Percentiles rank a stretch among this genome's conserved stretches.
Evolutionary conservation across 768 basidiomycete genomes (phyloP).

Genomic region (Mycena pura): DNA sequence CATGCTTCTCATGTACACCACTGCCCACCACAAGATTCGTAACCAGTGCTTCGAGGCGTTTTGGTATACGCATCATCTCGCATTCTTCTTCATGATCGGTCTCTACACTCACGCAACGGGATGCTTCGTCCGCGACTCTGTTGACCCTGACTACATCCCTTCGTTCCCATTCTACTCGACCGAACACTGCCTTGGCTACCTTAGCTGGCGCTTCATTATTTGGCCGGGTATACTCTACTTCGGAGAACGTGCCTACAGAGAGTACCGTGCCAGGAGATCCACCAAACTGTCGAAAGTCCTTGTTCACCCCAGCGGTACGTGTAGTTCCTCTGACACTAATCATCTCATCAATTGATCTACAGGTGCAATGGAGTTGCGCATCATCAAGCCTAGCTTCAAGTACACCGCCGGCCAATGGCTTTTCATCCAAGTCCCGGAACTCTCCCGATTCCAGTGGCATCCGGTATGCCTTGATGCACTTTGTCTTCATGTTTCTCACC

Average conservation of each 20-base stretch:
- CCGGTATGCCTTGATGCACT: slow-evolving; percentile 67
- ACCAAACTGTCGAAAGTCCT: slow-evolving; percentile 87
- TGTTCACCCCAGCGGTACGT: slow-evolving; percentile 84
- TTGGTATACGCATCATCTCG: slow-evolving; percentile 96
- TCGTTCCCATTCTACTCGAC: slow-evolving; percentile 90
- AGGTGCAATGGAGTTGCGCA: slow-evolving; percentile 94
- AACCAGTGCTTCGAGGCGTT: slow-evolving; percentile 93
- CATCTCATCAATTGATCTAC: slow-evolving; percentile 19
- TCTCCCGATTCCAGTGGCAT: slow-evolving; percentile 90
- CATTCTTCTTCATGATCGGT: slow-evolving; percentile 93
- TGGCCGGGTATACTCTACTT: slow-evolving; percentile 94
- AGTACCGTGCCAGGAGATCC: slow-evolving; percentile 77
- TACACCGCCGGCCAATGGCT: slow-evolving; percentile 94
- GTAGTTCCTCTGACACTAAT: slow-evolving; percentile 1
- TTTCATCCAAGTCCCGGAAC: slow-evolving; percentile 86
- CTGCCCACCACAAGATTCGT: slow-evolving; percentile 89
- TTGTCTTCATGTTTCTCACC: slow-evolving; percentile 1
- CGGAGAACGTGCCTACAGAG: slow-evolving; percentile 83
- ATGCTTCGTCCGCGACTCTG: slow-evolving; percentile 92
- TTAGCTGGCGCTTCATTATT: slow-evolving; percentile 89
- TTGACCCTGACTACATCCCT: slow-evolving; percentile 68
- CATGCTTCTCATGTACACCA: slow-evolving; percentile 93
- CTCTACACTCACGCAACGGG: slow-evolving; percentile 92
- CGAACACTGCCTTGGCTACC: slow-evolving; percentile 89
- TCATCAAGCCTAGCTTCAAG: slow-evolving; percentile 90